Base-by-base conservation (phyloP, 148 eudicot species). In the Simmondsia chinensis region DNA sequence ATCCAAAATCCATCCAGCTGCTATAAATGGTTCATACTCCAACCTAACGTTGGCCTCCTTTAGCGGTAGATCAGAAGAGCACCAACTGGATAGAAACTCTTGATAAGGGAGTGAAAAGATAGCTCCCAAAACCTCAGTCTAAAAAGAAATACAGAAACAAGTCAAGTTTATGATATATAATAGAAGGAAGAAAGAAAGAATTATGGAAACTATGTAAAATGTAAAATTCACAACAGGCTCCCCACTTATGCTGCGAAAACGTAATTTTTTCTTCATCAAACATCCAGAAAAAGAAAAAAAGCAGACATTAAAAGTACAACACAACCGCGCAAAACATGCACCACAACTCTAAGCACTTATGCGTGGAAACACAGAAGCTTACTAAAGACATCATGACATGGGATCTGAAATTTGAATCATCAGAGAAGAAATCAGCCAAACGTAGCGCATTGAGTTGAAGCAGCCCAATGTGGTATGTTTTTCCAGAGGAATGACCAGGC, bases 381-480 rank as follows among this genome's bases (percentile, higher is more conserved):
- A 93, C 99, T 57, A 86, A 82, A 64, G 82, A 52, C 43, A 12
- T 41, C 19, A 79, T 86, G 44, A 93, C 58, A 49, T 56, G 86
- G 37, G 94, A 69, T 48, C 96, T 79, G 48, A 93, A 80, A 69
- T 93, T 93, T 43, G 99, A 86, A 71, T 93, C 99, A 73, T 93
- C 99, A 39, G 99, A 93, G 65, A 93, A 77, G 47, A 93, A 72
- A 53, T 93, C 99, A 26, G 79, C 66, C 52, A 86, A 57, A 43
- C 99, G 99, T 70, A 93, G 70, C 39, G 91, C 80, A 69, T 82
- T 93, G 47, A 93, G 82, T 53, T 82, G 91, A 72, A 93, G 54
- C 46, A 75, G 81, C 28, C 96, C 99, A 45, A 46, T 82, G 11
- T 86, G 94, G 38, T 69, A 66, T 35, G 52, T 56, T 60, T 60